These are phyloP conservation scores for Atkinsonella texensis DNA, from an alignment of 2,329 filamentous ascomycete species.

Conservation along the genomic window DNA sequence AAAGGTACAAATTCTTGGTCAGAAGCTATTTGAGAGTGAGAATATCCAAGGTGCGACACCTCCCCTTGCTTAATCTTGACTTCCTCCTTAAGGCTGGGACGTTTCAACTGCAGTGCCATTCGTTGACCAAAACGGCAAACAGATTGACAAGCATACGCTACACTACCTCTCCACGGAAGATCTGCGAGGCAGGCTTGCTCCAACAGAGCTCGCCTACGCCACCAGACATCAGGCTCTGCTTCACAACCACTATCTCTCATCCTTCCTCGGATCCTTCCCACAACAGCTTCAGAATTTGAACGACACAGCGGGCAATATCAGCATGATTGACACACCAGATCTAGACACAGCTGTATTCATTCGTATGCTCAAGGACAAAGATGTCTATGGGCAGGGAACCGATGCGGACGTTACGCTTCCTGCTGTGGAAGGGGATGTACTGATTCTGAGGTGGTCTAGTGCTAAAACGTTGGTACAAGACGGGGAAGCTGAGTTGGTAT, in stretches of 20 bases:
- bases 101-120: slow-evolving; percentile 1
- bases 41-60: slow-evolving; percentile 61
- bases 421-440: slow-evolving; percentile 48
- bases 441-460: slow-evolving; percentile 64
- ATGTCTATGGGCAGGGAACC: slow-evolving; percentile 48
- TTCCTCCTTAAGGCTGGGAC: too few relatives aligned
- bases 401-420: slow-evolving; percentile 50
- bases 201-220: slow-evolving; percentile 70
- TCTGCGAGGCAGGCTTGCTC: slow-evolving; percentile 54
- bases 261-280: slow-evolving; percentile 77
- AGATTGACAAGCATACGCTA: slow-evolving; percentile 68
- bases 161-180: slow-evolving; percentile 53
- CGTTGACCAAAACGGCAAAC: neutral
- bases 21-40: slow-evolving; percentile 71
- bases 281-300: slow-evolving; percentile 70
- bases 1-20: slow-evolving; percentile 85
- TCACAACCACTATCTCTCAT: slow-evolving; percentile 71
- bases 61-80: too few relatives aligned
- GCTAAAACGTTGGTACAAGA: slow-evolving; percentile 47
- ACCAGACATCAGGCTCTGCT: slow-evolving; percentile 75
- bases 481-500: slow-evolving; percentile 47
- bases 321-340: slow-evolving; percentile 87
- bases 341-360: slow-evolving; percentile 75
- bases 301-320: slow-evolving; percentile 78
- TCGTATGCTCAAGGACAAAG: slow-evolving; percentile 50